A percentile compares a stretch with the other conserved stretches of the same genome.
Evolutionary conservation across 2,329 filamentous ascomycete genomes (phyloP).

Genomic region (Scolecobasidium constrictum): DNA sequence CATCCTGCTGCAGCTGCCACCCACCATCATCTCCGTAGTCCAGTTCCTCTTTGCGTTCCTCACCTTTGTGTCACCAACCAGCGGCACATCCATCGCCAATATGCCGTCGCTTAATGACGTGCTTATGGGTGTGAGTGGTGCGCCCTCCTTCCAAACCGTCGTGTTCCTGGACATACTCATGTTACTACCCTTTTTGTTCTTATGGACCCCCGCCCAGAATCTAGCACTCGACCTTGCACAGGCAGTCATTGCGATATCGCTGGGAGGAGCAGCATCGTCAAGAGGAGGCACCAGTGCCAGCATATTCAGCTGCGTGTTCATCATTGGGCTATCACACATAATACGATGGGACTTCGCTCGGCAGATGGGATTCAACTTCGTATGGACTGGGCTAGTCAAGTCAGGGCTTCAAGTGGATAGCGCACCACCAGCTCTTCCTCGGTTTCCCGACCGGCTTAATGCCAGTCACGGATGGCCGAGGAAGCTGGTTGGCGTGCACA

Average conservation of each 20-base stretch:
- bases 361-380: slow-evolving; percentile 28
- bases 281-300: slow-evolving; percentile 60
- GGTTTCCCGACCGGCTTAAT: slow-evolving; percentile 1
- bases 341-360: slow-evolving; percentile 42
- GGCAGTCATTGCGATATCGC: slow-evolving; percentile 81
- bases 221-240: slow-evolving; percentile 84
- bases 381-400: slow-evolving; percentile 28
- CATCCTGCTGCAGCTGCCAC: slow-evolving; percentile 84
- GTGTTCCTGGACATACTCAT: slow-evolving; percentile 75
- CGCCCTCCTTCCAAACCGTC: slow-evolving; percentile 76
- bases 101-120: slow-evolving; percentile 79
- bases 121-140: slow-evolving; percentile 76
- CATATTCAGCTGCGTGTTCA: slow-evolving; percentile 58
- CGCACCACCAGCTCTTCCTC: background rate
- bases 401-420: slow-evolving; percentile 18
- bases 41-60: slow-evolving; percentile 88
- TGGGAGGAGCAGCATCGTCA: slow-evolving; percentile 69
- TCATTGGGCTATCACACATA: slow-evolving; percentile 46
- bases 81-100: slow-evolving; percentile 63
- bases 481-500: slow-evolving; percentile 62
- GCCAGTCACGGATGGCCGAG: slow-evolving; percentile 17
- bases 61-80: slow-evolving; percentile 74
- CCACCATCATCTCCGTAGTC: slow-evolving; percentile 75
- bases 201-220: slow-evolving; percentile 79
- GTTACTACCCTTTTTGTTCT: slow-evolving; percentile 73